These are phyloP conservation scores for Aspergillus sp. DNA, from an alignment of 2,329 filamentous ascomycete species.

Conservation along the genomic window DNA sequence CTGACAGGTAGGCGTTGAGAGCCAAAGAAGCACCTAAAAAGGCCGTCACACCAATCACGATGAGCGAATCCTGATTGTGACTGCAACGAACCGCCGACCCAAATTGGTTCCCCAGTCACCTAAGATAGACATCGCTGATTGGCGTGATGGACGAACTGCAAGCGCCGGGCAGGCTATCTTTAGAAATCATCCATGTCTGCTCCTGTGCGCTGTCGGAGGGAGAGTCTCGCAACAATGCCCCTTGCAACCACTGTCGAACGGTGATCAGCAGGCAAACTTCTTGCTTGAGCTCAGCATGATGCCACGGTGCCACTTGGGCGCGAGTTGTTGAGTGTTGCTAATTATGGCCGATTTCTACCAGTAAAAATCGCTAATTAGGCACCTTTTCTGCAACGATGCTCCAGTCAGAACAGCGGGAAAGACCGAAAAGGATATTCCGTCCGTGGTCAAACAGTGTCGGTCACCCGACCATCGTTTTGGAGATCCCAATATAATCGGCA, in stretches of 20 bases:
- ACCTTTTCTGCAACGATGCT: not conserved
- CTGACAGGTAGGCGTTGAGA: slow-evolving; percentile 14
- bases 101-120: slow-evolving; percentile 10
- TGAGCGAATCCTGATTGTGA: not conserved
- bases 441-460: not conserved
- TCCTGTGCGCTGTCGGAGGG: not conserved
- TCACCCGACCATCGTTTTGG: slow-evolving; percentile 17
- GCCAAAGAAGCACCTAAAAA: slow-evolving; percentile 1
- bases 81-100: slow-evolving; percentile 25
- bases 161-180: slow-evolving; percentile 32
- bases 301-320: not conserved
- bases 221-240: not conserved
- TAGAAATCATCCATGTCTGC: slow-evolving; percentile 18
- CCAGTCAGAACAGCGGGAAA: slow-evolving; percentile 1
- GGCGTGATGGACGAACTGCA: slow-evolving; percentile 24
- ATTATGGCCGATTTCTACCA: slow-evolving; percentile 1
- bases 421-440: slow-evolving; percentile 16
- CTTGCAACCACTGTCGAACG: not conserved
- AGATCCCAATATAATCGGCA: not conserved
- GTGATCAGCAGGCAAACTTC: slow-evolving; percentile 2
- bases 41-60: slow-evolving; percentile 18
- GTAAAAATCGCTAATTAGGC: not conserved
- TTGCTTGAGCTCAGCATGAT: not conserved
- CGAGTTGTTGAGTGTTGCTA: not conserved
- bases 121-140: slow-evolving; percentile 11